Evolutionary conservation across 2,329 filamentous ascomycete species (phyloP).

Genomic region (Aschersonia sp.): DNA sequence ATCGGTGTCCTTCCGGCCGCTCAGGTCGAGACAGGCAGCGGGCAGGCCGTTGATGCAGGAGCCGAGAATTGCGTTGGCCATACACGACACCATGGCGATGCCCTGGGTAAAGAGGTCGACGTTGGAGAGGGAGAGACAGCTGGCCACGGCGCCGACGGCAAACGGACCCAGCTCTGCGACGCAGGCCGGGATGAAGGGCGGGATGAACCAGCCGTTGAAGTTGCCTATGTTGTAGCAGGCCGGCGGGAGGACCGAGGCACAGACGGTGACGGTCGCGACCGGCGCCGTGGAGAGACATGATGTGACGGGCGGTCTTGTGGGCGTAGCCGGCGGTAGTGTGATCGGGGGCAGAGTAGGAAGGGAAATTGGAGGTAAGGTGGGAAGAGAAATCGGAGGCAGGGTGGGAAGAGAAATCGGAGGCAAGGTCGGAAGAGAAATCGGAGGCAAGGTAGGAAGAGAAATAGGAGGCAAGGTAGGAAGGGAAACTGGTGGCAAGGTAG

Average conservation of each 20-base stretch:
- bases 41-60: background rate
- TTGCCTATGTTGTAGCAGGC: background rate
- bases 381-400: too few relatives aligned
- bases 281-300: background rate
- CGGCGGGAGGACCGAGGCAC: background rate
- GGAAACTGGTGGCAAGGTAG: too few relatives aligned
- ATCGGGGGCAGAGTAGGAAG: background rate
- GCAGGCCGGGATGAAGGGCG: background rate
- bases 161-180: background rate
- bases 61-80: background rate
- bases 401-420: too few relatives aligned
- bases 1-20: background rate
- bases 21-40: background rate
- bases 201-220: background rate
- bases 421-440: too few relatives aligned
- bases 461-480: too few relatives aligned
- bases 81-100: background rate
- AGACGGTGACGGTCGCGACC: background rate
- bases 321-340: background rate
- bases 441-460: too few relatives aligned
- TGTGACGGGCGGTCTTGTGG: background rate
- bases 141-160: background rate
- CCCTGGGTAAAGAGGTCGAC: background rate
- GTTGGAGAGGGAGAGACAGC: background rate
- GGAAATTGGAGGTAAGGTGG: too few relatives aligned